Base-by-base conservation (phyloP, 805 yeast species). In the Hanseniaspora valbyensis region DNA sequence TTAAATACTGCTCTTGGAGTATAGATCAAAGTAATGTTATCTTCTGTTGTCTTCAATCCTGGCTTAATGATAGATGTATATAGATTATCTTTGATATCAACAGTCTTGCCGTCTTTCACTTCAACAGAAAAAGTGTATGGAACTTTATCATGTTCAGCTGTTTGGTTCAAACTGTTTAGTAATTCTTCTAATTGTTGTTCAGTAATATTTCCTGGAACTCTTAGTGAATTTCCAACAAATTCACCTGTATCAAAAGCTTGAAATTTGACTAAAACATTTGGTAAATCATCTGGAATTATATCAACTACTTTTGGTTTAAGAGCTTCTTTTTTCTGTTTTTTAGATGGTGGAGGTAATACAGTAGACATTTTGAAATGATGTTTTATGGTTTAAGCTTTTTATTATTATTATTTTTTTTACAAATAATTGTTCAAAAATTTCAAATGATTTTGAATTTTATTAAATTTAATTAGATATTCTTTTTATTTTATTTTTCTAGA, bases 1-100 rank as follows among this genome's bases (percentile, higher is more conserved):
- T 86, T 86, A 73, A 92, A 92, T 2, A 92, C 82, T 0, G 98
- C 96, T 55, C 95, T 76, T 36, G 98, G 98, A 0, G 96, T 88
- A 63, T 83, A 92, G 4, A 89, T 84, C 50, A 92, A 71, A 0
- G 95, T 89, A 69, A 92, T 69, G 59, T 83, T 83, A 66, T 92
- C 98, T 73, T 92, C 98, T 0, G 97, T 84, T 6, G 95, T 78
- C 60, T 83, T 83, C 56, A 81, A 71, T 1, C 90, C 87, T 0
- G 96, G 96, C 60, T 85, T 83, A 56, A 92, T 72, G 22, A 92
- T 77, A 3, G 95, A 84, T 22, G 76, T 65, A 63, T 88, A 90
- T 42, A 92, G 62, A 61, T 86, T 83, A 55, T 80, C 85, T 53
- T 72, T 77, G 56, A 92, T 82, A 59, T 89, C 96, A 29, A 86